Evolutionary conservation across 108 stramenopile species (phyloP).

Genomic region (Halocafeteria seosinensis): DNA sequence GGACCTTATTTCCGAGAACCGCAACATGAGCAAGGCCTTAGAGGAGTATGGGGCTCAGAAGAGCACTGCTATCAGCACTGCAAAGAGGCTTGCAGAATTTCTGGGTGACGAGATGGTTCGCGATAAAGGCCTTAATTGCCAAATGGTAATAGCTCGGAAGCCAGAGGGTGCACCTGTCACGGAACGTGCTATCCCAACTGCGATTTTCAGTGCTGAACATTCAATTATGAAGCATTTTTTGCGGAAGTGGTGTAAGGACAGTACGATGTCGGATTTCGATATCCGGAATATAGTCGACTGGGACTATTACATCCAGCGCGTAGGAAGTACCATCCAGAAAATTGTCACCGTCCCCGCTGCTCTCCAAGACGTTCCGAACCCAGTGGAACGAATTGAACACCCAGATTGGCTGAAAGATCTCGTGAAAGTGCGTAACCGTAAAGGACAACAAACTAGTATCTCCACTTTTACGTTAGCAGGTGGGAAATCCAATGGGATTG

Average conservation of each 20-base stretch:
- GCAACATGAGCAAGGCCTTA: constrained; percentile 84
- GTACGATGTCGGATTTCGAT: constrained; percentile 65
- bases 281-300: constrained; percentile 83
- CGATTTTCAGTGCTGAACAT: constrained; percentile 78
- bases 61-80: constrained; percentile 90
- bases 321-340: constrained; percentile 87
- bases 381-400: constrained; percentile 75
- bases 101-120: constrained; percentile 90
- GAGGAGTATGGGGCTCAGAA: constrained; percentile 91
- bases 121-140: constrained; percentile 90
- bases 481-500: neutral
- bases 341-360: constrained; percentile 98
- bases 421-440: constrained; percentile 60
- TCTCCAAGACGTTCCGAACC: constrained; percentile 75
- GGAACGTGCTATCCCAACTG: constrained; percentile 79
- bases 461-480: constrained; percentile 39
- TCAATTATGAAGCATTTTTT: constrained; percentile 65
- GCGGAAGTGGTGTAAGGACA: constrained; percentile 75
- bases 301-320: constrained; percentile 84
- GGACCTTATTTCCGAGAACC: constrained; percentile 87
- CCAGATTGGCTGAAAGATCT: constrained; percentile 75
- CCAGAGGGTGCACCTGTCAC: constrained; percentile 90
- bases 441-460: constrained; percentile 66
- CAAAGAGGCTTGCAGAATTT: constrained; percentile 82
- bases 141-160: constrained; percentile 76